Evolutionary conservation across 306 rosid genomes (phyloP).

Genomic region (Castanopsis chinensis): DNA sequence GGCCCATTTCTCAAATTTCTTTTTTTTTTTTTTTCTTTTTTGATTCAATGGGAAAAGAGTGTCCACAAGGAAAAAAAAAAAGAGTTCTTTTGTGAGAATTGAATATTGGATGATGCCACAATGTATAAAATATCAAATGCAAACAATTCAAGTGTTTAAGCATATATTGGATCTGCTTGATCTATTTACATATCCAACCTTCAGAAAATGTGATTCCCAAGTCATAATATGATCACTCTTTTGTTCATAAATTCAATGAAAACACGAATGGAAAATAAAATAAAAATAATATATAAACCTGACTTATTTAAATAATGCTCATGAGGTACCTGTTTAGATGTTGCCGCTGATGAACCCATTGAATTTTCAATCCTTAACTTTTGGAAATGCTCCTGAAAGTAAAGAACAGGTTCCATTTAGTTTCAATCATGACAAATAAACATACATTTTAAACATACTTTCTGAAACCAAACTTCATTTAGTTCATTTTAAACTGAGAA

Average conservation of each 20-base stretch:
- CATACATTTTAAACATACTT: neutral
- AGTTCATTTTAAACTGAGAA: neutral
- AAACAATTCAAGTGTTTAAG: no score
- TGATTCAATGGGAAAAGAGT: no score
- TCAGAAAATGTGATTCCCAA: neutral
- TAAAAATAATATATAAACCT: neutral
- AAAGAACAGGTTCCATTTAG: neutral
- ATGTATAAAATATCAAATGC: no score
- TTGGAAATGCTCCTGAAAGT: constrained; percentile 80
- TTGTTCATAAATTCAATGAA: neutral
- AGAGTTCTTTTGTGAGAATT: no score
- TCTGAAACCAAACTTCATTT: neutral
- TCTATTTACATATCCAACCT: neutral
- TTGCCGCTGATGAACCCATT: constrained; percentile 79
- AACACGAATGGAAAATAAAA: constrained; percentile 11
- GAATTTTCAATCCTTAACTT: constrained; percentile 77
- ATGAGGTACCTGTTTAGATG: constrained; percentile 70
- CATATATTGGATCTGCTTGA: no score
- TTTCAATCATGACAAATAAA: neutral
- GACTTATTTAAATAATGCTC: neutral
- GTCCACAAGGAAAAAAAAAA: no score
- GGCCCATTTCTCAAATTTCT: no score
- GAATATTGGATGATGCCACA: no score
- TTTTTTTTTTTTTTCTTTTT: no score
- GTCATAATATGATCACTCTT: no score